These are phyloP conservation scores for Peniophora sp. DNA, from an alignment of 1,284 basidiomycete genomes.

Conservation along the genomic window DNA sequence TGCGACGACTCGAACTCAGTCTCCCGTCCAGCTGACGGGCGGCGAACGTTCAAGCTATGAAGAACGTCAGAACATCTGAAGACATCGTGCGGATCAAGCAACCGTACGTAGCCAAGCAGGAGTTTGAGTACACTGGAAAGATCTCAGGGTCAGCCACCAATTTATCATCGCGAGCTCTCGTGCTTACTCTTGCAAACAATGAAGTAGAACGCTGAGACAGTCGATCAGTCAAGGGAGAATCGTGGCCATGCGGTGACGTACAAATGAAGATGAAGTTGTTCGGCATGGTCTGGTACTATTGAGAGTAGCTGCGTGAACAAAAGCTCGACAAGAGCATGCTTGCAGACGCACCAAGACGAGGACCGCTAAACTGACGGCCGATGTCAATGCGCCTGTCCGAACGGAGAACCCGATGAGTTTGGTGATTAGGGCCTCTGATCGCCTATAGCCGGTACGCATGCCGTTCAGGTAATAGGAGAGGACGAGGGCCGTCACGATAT, in stretches of 20 bases:
- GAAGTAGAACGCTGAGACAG: constrained; percentile 38
- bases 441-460: constrained; percentile 39
- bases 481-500: constrained; percentile 37
- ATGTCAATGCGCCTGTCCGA: constrained; percentile 57
- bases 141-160: constrained; percentile 1
- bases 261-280: constrained; percentile 48
- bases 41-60: not conserved
- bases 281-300: constrained; percentile 49
- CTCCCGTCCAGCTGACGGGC: not conserved
- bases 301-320: too few species aligned
- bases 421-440: constrained; percentile 51
- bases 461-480: constrained; percentile 45
- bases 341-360: constrained; percentile 40
- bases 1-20: not conserved
- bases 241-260: too few species aligned
- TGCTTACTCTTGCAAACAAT: constrained; percentile 53
- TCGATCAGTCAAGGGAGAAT: too few species aligned
- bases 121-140: constrained; percentile 53
- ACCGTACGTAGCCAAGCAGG: constrained; percentile 57
- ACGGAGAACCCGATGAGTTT: constrained; percentile 44
- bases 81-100: not conserved
- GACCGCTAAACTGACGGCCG: constrained; percentile 51
- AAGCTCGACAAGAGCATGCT: too few species aligned
- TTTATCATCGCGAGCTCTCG: constrained; percentile 15
- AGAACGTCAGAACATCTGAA: not conserved